A percentile compares a stretch with the other conserved stretches of the same genome.
These are phyloP conservation scores for Pisolithus microcarpus DNA, from an alignment of 768 basidiomycete genomes.

Conservation along the genomic window DNA sequence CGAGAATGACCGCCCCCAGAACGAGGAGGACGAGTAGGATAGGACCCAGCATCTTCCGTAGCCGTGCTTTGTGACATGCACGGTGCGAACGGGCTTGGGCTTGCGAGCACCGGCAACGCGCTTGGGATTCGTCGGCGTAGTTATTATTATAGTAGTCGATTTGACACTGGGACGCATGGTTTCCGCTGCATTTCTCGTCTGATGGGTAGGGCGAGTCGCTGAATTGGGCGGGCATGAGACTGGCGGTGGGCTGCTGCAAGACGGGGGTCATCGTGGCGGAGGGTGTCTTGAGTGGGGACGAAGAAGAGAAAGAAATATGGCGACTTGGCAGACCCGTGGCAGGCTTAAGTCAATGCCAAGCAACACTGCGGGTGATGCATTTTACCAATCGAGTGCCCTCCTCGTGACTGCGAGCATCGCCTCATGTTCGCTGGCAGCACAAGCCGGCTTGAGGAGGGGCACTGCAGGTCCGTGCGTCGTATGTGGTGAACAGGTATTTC, in stretches of 20 bases:
- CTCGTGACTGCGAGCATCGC: no score
- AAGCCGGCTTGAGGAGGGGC: no score
- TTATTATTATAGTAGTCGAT: conserved; percentile 24
- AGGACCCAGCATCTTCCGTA: conserved; percentile 31
- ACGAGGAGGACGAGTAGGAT: conserved; percentile 26
- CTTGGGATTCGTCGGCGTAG: conserved; percentile 6
- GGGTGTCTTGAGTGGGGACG: background rate
- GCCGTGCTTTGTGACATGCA: conserved; percentile 25
- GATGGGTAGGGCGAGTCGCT: background rate
- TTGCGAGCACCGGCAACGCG: conserved; percentile 17
- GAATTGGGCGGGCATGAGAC: conserved; percentile 15
- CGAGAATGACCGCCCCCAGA: conserved; percentile 23
- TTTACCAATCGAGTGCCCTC: no score
- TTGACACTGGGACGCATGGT: background rate
- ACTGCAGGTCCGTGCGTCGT: no score
- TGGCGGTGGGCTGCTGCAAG: conserved; percentile 21
- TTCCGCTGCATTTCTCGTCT: conserved; percentile 8
- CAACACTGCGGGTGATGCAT: no score
- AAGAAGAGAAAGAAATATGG: conserved; percentile 1
- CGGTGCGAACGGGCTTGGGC: conserved; percentile 17
- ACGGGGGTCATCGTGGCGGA: conserved; percentile 19
- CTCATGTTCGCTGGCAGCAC: no score
- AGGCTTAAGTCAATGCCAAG: no score
- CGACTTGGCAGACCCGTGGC: background rate
- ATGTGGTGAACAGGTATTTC: no score